Base-by-base conservation (phyloP, 371 early-diverging fungal species). In the Apophysomyces elegans region DNA sequence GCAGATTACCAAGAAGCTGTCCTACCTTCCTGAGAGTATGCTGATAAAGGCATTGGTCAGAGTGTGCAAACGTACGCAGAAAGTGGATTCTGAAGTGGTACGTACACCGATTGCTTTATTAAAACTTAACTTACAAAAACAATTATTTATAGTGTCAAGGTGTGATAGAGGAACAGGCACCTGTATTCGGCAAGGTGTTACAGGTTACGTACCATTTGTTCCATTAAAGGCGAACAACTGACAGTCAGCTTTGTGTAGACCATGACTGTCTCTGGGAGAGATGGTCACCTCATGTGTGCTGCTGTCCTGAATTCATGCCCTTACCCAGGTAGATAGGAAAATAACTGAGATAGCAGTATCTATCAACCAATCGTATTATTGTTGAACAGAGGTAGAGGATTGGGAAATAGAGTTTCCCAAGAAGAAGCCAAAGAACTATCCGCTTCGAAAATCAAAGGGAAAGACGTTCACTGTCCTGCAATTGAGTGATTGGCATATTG, bases 401-500 rank as follows among this genome's bases (percentile, higher is more conserved):
- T 80, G 75, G 75, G 70, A 69, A 26, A 63, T 88, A 26, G 68
- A 66, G 0, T 88, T 88, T 69, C 86, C 88, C 2, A 84, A 83
- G 63, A 67, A 78, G 26, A 81, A 74, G 41, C 86, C 88, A 16
- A 62, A 56, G 43, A 64, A 71, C 26, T 54, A 64, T 16, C 63
- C 65, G 6, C 26, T 39, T 13, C 67, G 65, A 4, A 56, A 16
- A 16, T 41, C 74, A 38, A 73, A 75, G 7, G 75, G 74, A 8
- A 58, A 74, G 18, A 77, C 67, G 35, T 67, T 86, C n/a, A 82
- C 76, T 39, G 80, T 86, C 2, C 65, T 87, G 11, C 89, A 88
- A 18, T 62, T 88, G 36, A 86, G 86, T 45, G 89, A 88, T 74
- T 86, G 86, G 86, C 88, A 88, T 64, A 75, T 86, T 32, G 88